Conservation (phyloP, 371 early-diverging fungal genomes). For the Syncephalastrum racemosum region DNA sequence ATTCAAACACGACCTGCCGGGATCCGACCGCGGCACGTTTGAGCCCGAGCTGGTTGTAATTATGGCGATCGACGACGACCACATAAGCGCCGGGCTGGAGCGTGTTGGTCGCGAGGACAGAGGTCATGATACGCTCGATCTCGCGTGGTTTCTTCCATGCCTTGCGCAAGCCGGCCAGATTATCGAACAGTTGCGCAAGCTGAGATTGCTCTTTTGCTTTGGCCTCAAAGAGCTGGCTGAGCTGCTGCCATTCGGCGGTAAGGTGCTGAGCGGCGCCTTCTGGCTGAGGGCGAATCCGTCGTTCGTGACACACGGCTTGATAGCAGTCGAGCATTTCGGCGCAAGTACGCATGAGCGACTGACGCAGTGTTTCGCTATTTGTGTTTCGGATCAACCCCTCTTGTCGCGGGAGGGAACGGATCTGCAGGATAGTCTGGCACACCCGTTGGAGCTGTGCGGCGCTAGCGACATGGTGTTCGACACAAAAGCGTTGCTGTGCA, state of each 20-base stretch:
- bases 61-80: slow-evolving; percentile 23
- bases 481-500: slow-evolving; percentile 21
- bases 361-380: slow-evolving; percentile 15
- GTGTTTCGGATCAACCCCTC: slow-evolving; percentile 1
- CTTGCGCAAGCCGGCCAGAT: slow-evolving; percentile 12
- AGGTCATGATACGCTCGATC: slow-evolving; percentile 20
- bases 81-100: slow-evolving; percentile 18
- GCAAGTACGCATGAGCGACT: slow-evolving; percentile 15
- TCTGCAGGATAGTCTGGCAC: slow-evolving; percentile 16
- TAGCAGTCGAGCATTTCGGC: slow-evolving; percentile 21
- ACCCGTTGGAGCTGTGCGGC: slow-evolving; percentile 15
- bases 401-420: slow-evolving; percentile 4
- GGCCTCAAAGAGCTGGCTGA: slow-evolving; percentile 28
- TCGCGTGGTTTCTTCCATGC: slow-evolving; percentile 23
- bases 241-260: slow-evolving; percentile 28
- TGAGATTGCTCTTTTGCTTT: slow-evolving; percentile 28
- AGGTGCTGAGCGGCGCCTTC: slow-evolving; percentile 16
- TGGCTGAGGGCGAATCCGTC: slow-evolving; percentile 12
- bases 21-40: slow-evolving; percentile 10
- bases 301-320: slow-evolving; percentile 18
- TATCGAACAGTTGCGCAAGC: slow-evolving; percentile 11
- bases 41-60: slow-evolving; percentile 21
- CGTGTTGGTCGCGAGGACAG: slow-evolving; percentile 18
- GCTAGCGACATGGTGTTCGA: slow-evolving; percentile 18
- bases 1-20: slow-evolving; percentile 20